phyloP scores from a whole-genome alignment of 331 rosid species.

The Quercus lobata region DNA sequence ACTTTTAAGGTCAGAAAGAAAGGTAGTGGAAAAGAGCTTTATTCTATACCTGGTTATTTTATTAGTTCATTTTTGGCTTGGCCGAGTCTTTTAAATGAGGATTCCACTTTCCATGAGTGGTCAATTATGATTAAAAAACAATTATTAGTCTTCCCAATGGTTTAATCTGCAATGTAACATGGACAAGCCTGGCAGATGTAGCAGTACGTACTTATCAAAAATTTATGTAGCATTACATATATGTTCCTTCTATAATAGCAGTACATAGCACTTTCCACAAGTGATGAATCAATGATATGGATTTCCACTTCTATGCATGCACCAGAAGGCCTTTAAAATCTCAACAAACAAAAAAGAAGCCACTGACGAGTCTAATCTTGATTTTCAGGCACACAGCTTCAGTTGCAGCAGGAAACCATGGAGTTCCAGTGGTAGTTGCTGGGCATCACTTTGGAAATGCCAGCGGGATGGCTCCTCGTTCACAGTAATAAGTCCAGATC shows the following conservation, averaged over 20 bases:
- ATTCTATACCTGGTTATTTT: not conserved
- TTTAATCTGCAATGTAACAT: not conserved
- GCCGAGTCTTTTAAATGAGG: not conserved
- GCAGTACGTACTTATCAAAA: too few relatives aligned
- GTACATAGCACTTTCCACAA: too few relatives aligned
- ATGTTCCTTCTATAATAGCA: too few relatives aligned
- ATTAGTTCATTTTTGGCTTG: not conserved
- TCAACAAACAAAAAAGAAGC: not conserved
- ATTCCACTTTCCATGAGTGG: not conserved
- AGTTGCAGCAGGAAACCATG: slow-evolving; percentile 96
- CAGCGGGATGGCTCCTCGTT: slow-evolving; percentile 99
- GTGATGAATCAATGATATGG: not conserved
- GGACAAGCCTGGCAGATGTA: not conserved
- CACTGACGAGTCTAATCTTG: slow-evolving; percentile 27
- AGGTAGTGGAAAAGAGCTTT: not conserved
- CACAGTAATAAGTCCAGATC: slow-evolving; percentile 73
- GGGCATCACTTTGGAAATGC: slow-evolving; percentile 96
- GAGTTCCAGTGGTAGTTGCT: slow-evolving; percentile 89
- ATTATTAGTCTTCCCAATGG: not conserved
- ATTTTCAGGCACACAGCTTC: slow-evolving; percentile 92
- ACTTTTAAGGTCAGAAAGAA: not conserved
- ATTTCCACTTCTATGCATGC: slow-evolving; percentile 9
- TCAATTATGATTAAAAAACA: not conserved
- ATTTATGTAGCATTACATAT: too few relatives aligned
- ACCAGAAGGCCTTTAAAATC: slow-evolving; percentile 6